A percentile compares a stretch with the other conserved stretches of the same genome.
These are phyloP conservation scores for Phytophthora chlamydospora DNA, from an alignment of 352 stramenopile genomes.

Conservation along the genomic window DNA sequence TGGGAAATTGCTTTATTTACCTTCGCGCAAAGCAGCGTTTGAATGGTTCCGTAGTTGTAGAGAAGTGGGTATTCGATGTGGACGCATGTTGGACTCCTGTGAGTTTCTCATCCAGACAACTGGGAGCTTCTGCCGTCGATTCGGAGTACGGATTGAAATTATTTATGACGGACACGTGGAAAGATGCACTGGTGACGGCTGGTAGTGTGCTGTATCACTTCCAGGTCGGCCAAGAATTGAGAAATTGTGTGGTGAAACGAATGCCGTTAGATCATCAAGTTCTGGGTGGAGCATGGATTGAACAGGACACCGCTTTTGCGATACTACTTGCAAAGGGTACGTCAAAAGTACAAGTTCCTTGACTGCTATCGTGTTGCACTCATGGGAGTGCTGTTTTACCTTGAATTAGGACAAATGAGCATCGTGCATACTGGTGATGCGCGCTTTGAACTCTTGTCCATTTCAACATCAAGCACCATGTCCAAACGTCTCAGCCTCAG, in stretches of 20 bases:
- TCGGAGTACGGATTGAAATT: slow-evolving; percentile 7
- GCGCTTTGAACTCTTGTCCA: slow-evolving; percentile 15
- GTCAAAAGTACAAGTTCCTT: not conserved
- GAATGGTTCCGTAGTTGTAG: slow-evolving; percentile 8
- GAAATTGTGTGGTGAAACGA: slow-evolving; percentile 5
- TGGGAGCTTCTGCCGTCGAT: not conserved
- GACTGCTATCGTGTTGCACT: not conserved
- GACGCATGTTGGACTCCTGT: slow-evolving; percentile 20
- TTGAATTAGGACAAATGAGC: slow-evolving; percentile 38
- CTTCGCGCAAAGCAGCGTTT: slow-evolving; percentile 6
- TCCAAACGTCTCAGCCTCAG: slow-evolving; percentile 32
- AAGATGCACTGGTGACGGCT: slow-evolving; percentile 7
- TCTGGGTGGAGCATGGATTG: slow-evolving; percentile 24
- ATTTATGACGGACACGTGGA: slow-evolving; percentile 23
- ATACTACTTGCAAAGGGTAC: slow-evolving; percentile 41
- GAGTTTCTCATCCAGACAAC: slow-evolving; percentile 13
- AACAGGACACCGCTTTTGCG: slow-evolving; percentile 22
- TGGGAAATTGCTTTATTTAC: slow-evolving; percentile 28
- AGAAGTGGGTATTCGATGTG: slow-evolving; percentile 35
- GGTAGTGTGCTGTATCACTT: slow-evolving; percentile 14
- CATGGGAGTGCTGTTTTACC: not conserved
- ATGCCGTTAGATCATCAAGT: slow-evolving; percentile 20
- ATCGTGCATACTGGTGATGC: slow-evolving; percentile 6
- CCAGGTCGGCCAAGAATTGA: slow-evolving; percentile 18
- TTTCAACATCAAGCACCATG: slow-evolving; percentile 22